Percentiles rank a stretch among this genome's conserved stretches.
Conservation (phyloP, 169 alveolate species). For the Plasmodium blacklocki region DNA sequence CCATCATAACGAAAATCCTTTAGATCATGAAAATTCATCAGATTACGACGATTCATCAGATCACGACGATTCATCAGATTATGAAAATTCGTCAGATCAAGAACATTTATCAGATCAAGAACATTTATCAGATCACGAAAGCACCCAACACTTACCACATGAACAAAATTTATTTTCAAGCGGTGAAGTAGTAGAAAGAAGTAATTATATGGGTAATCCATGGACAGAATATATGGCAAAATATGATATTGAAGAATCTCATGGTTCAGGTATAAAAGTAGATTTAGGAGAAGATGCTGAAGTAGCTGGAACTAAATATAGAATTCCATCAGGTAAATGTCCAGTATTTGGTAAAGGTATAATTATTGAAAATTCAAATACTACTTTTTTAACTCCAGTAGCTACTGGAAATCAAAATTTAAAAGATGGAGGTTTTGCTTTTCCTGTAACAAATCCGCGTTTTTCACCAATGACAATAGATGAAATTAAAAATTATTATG, state of each 20-base stretch:
- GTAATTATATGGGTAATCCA: conserved; percentile 41
- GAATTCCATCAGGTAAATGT: conserved; percentile 86
- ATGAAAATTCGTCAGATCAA: too few species aligned
- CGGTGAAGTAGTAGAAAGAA: conserved; percentile 18
- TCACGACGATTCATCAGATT: too few species aligned
- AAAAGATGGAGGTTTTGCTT: conserved; percentile 77
- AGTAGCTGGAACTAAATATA: conserved; percentile 65
- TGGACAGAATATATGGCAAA: conserved; percentile 84
- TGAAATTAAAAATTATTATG: conserved; percentile 52
- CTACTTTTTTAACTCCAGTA: conserved; percentile 80
- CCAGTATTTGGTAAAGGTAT: conserved; percentile 86
- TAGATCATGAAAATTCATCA: too few species aligned
- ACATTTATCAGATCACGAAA: not conserved
- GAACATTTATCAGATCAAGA: too few species aligned
- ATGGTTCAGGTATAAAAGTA: conserved; percentile 84
- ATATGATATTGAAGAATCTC: conserved; percentile 79
- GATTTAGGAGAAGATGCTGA: conserved; percentile 84
- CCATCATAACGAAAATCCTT: too few species aligned
- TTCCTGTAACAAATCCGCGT: conserved; percentile 67
- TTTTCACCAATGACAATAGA: conserved; percentile 82
- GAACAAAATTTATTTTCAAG: not conserved
- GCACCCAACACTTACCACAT: too few species aligned
- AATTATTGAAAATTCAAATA: conserved; percentile 74
- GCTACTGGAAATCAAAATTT: conserved; percentile 67
- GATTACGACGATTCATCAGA: not conserved